These are phyloP conservation scores for Cladosporium sp. DNA, from an alignment of 2,329 filamentous ascomycete species.

Conservation along the genomic window DNA sequence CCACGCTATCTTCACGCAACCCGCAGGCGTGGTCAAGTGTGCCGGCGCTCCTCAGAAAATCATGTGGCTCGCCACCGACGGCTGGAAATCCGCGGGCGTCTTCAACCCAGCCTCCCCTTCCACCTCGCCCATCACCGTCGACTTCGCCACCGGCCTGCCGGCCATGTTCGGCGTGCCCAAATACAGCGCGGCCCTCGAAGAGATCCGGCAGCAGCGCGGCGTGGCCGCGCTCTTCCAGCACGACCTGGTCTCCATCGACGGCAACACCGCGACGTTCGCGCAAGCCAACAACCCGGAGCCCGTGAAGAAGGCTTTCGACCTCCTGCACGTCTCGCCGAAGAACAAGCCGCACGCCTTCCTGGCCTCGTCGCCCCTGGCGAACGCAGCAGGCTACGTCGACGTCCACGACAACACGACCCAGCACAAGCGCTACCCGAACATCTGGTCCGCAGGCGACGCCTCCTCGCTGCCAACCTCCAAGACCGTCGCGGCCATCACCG, in stretches of 20 bases:
- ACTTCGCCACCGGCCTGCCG: conserved; percentile 43
- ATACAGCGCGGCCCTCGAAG: conserved; percentile 41
- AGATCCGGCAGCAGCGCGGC: conserved; percentile 40
- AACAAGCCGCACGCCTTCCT: conserved; percentile 43
- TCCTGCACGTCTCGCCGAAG: conserved; percentile 43
- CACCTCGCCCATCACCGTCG: conserved; percentile 38
- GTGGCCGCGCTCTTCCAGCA: conserved; percentile 44
- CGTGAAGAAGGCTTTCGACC: conserved; percentile 40
- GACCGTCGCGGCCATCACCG: conserved; percentile 43
- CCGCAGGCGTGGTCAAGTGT: conserved; percentile 44
- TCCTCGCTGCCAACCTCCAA: conserved; percentile 43
- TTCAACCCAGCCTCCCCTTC: conserved; percentile 36
- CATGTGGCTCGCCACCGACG: conserved; percentile 46
- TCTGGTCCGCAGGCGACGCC: conserved; percentile 45
- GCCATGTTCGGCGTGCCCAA: conserved; percentile 46
- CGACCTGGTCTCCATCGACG: conserved; percentile 41
- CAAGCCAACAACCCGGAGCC: conserved; percentile 31
- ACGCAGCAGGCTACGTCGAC: conserved; percentile 42
- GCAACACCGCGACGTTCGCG: conserved; percentile 41
- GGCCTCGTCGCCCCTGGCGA: conserved; percentile 39
- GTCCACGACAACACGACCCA: conserved; percentile 40
- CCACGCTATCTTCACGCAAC: conserved; percentile 43
- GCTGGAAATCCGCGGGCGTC: conserved; percentile 41
- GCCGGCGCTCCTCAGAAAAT: conserved; percentile 45
- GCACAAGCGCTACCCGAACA: conserved; percentile 42